Conservation (phyloP, 768 basidiomycete genomes). For the Ramaria sp. region DNA sequence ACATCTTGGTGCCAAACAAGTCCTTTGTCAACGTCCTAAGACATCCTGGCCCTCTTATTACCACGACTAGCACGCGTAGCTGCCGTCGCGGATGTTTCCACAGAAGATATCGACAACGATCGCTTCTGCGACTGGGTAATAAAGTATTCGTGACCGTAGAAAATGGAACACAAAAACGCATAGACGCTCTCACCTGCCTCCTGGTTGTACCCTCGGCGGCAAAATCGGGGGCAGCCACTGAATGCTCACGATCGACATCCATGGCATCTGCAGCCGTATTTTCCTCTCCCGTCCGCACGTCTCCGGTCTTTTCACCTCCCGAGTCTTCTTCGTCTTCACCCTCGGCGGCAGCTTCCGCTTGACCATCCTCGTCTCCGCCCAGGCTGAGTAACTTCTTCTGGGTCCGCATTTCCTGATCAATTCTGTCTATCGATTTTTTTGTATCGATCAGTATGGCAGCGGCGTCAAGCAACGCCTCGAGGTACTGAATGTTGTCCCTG, state of each 20-base stretch:
- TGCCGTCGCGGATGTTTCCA: constrained; percentile 11
- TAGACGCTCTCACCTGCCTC: constrained; percentile 16
- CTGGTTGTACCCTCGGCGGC: constrained; percentile 36
- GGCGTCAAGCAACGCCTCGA: constrained; percentile 66
- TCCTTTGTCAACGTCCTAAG: not conserved
- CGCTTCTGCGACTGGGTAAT: constrained; percentile 11
- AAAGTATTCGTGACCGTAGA: not conserved
- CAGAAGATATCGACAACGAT: constrained; percentile 14
- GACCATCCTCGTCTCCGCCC: constrained; percentile 33
- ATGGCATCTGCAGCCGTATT: not conserved
- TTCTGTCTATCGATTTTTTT: constrained; percentile 78
- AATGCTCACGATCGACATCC: constrained; percentile 9
- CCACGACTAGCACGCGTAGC: constrained; percentile 4
- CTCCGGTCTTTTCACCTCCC: constrained; percentile 8
- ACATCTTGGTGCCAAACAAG: not conserved
- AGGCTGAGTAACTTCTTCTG: constrained; percentile 21
- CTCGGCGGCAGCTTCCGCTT: not conserved
- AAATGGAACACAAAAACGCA: not conserved
- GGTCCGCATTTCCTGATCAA: constrained; percentile 67
- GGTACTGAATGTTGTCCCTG: constrained; percentile 57
- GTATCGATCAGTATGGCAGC: constrained; percentile 72
- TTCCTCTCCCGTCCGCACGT: constrained; percentile 3
- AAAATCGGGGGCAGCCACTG: constrained; percentile 53
- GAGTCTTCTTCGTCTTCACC: constrained; percentile 2
- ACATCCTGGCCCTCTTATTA: constrained; percentile 2